These are phyloP conservation scores for Arachis stenosperma DNA, from an alignment of 306 rosid genomes.

Conservation along the genomic window DNA sequence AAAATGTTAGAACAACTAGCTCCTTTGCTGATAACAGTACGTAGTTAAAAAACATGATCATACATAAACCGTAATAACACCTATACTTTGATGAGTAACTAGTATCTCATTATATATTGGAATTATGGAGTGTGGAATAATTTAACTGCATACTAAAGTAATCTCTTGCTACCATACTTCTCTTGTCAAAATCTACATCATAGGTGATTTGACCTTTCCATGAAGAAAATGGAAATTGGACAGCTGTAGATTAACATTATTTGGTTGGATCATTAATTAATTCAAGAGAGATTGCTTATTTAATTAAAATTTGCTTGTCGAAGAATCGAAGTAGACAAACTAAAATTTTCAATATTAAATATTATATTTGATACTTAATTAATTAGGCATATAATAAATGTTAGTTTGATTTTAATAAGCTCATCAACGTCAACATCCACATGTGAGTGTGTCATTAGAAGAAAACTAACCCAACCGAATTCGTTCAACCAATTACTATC, in stretches of 20 bases:
- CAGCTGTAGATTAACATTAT: constrained; percentile 5
- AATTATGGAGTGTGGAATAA: background rate
- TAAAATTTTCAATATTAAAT: background rate
- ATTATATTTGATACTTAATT: background rate
- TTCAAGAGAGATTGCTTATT: background rate
- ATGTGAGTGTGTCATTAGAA: constrained; percentile 27
- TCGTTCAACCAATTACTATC: constrained; percentile 28
- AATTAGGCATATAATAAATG: constrained; percentile 6
- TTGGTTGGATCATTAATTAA: background rate
- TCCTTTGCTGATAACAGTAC: too few species aligned
- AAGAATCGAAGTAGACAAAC: background rate
- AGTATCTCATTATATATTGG: background rate
- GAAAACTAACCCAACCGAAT: constrained; percentile 32
- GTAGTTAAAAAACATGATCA: background rate
- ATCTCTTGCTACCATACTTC: background rate
- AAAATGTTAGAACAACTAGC: too few species aligned
- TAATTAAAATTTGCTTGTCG: background rate
- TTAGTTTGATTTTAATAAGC: background rate
- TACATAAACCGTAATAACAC: background rate
- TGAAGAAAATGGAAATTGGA: background rate
- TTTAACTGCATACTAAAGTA: background rate
- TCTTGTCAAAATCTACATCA: background rate
- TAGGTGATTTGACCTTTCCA: constrained; percentile 10
- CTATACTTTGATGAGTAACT: background rate
- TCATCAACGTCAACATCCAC: background rate